Percentiles rank a stretch among this genome's conserved stretches.
These are phyloP conservation scores for Claviceps digitariae DNA, from an alignment of 2,329 filamentous ascomycete species.

Conservation along the genomic window DNA sequence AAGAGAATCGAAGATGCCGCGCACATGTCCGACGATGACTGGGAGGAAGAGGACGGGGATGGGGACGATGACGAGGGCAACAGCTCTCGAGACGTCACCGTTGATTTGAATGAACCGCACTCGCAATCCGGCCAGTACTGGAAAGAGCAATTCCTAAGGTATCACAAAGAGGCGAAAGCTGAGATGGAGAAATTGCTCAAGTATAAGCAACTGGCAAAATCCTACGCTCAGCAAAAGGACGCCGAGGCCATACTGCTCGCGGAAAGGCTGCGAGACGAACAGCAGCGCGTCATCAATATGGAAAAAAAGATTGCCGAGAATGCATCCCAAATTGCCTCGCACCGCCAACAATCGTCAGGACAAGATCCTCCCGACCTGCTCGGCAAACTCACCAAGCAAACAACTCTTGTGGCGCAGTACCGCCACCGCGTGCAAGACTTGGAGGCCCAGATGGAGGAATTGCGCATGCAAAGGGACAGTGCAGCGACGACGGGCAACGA, in stretches of 20 bases:
- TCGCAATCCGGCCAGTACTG: conserved; percentile 67
- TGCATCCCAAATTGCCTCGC: conserved; percentile 38
- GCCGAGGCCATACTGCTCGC: conserved; percentile 52
- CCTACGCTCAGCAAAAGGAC: conserved; percentile 67
- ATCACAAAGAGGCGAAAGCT: conserved; percentile 55
- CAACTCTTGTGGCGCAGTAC: conserved; percentile 43
- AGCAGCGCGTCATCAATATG: conserved; percentile 48
- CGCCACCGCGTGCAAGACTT: conserved; percentile 45
- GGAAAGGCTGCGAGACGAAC: conserved; percentile 54
- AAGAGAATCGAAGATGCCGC: background rate
- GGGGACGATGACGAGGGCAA: conserved; percentile 32
- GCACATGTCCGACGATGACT: conserved; percentile 29
- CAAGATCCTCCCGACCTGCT: conserved; percentile 34
- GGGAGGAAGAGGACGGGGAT: conserved; percentile 25
- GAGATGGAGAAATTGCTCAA: conserved; percentile 67
- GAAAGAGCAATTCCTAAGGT: conserved; percentile 65
- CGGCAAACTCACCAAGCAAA: conserved; percentile 43
- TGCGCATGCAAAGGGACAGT: conserved; percentile 23
- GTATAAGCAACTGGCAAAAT: conserved; percentile 69
- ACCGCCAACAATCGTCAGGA: conserved; percentile 20
- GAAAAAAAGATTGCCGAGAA: conserved; percentile 49
- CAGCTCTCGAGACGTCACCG: conserved; percentile 47
- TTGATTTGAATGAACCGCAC: conserved; percentile 59
- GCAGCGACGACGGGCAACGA: conserved; percentile 15
- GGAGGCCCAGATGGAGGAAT: conserved; percentile 33